phyloP scores from a whole-genome alignment of 2,329 filamentous ascomycete genomes.

The Trichothecium sympodiale region DNA sequence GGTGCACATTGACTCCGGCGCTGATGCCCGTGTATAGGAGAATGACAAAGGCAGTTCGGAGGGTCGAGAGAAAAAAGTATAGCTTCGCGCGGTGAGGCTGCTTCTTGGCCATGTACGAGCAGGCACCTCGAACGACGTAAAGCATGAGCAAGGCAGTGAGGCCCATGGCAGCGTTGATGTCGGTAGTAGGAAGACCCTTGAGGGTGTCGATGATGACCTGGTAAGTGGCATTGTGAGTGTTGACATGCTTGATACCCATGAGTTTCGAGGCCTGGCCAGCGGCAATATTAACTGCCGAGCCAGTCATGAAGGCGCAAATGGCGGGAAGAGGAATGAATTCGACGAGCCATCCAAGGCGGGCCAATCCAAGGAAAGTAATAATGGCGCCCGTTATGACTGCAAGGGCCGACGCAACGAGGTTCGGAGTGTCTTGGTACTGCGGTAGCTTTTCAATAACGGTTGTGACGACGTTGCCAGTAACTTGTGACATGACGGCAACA shows the following conservation, averaged over 20 bases:
- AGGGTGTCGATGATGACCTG: slow-evolving; percentile 39
- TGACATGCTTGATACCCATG: slow-evolving; percentile 37
- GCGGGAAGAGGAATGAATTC: slow-evolving; percentile 42
- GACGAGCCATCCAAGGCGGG: slow-evolving; percentile 41
- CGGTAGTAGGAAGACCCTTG: slow-evolving; percentile 32
- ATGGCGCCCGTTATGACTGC: slow-evolving; percentile 36
- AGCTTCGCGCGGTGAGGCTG: slow-evolving; percentile 55
- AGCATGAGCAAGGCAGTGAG: slow-evolving; percentile 57
- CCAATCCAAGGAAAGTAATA: slow-evolving; percentile 35
- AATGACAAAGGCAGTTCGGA: slow-evolving; percentile 72
- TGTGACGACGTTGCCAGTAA: slow-evolving; percentile 37
- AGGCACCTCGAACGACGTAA: slow-evolving; percentile 53
- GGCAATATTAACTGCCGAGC: slow-evolving; percentile 38
- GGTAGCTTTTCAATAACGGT: slow-evolving; percentile 16
- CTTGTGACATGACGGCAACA: slow-evolving; percentile 40
- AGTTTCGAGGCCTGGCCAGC: slow-evolving; percentile 38
- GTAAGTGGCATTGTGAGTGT: slow-evolving; percentile 37
- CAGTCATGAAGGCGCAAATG: slow-evolving; percentile 45
- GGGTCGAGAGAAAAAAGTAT: slow-evolving; percentile 69
- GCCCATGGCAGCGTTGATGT: slow-evolving; percentile 63
- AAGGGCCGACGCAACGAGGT: slow-evolving; percentile 34
- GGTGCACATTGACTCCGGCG: slow-evolving; percentile 55
- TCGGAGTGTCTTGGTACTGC: slow-evolving; percentile 18
- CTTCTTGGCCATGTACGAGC: slow-evolving; percentile 53
- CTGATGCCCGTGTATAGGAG: slow-evolving; percentile 70